Conservation (phyloP, 805 yeast genomes). For the Danielozyma ontarioensis region DNA sequence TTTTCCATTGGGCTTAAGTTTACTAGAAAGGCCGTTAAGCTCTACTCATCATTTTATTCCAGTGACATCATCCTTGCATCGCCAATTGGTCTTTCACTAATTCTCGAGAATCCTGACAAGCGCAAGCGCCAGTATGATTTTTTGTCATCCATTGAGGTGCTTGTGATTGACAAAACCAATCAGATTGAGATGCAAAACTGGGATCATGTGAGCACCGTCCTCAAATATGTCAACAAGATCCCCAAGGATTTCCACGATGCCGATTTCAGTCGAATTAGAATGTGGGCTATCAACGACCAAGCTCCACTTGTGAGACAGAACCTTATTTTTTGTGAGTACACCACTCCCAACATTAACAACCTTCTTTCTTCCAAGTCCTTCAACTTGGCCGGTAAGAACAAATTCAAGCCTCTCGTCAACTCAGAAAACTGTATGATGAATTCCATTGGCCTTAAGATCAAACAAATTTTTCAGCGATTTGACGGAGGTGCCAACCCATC, state of each 20-base stretch:
- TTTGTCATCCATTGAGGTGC: constrained; percentile 79
- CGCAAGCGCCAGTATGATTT: constrained; percentile 71
- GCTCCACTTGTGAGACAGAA: constrained; percentile 71
- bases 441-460: constrained; percentile 60
- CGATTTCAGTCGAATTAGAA: constrained; percentile 86
- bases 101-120: constrained; percentile 58
- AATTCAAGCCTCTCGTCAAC: constrained; percentile 44
- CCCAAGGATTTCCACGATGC: constrained; percentile 76
- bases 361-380: constrained; percentile 40
- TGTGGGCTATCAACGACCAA: constrained; percentile 89
- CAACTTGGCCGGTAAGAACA: constrained; percentile 58
- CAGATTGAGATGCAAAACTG: constrained; percentile 89
- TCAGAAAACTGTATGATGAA: constrained; percentile 53
- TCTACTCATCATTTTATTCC: constrained; percentile 77
- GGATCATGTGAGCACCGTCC: constrained; percentile 68
- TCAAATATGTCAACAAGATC: constrained; percentile 65
- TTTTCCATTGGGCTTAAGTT: constrained; percentile 88
- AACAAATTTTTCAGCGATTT: constrained; percentile 69
- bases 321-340: constrained; percentile 65
- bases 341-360: constrained; percentile 78
- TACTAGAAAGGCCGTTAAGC: constrained; percentile 79
- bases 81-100: constrained; percentile 77
- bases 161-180: constrained; percentile 77
- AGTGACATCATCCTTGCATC: constrained; percentile 88
- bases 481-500: constrained; percentile 44